phyloP scores from a whole-genome alignment of 73 alveolate species.

The Paramecium bursaria region DNA sequence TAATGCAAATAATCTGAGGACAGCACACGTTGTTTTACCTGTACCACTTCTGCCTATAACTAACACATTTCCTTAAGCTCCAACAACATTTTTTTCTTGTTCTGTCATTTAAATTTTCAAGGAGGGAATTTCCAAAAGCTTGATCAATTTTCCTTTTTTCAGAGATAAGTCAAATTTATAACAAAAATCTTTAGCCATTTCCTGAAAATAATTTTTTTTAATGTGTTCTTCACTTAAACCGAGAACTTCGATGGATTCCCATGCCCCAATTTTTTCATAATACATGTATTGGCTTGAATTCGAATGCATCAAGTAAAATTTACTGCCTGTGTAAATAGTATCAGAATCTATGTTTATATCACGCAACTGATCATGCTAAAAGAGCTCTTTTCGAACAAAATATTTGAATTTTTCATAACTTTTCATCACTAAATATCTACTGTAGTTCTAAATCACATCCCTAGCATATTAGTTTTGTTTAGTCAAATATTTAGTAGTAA shows the following conservation, averaged over 20 bases:
- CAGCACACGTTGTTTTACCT: conserved; percentile 89
- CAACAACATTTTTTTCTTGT: conserved; percentile 77
- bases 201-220: conserved; percentile 53
- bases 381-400: conserved; percentile 68
- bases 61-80: conserved; percentile 76
- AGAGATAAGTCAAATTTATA: conserved; percentile 75
- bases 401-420: conserved; percentile 68
- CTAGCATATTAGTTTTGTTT: not conserved
- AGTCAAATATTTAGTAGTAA: conserved; percentile 13
- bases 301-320: conserved; percentile 59
- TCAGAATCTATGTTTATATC: conserved; percentile 49
- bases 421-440: conserved; percentile 69
- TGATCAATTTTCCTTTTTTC: not conserved
- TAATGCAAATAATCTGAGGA: conserved; percentile 79
- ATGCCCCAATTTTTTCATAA: conserved; percentile 51
- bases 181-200: conserved; percentile 46
- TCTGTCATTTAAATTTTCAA: conserved; percentile 73
- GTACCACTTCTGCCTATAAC: conserved; percentile 93
- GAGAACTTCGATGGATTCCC: conserved; percentile 51
- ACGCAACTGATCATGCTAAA: conserved; percentile 76
- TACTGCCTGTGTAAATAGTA: conserved; percentile 70
- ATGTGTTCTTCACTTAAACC: conserved; percentile 42
- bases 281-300: conserved; percentile 61
- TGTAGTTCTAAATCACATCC: conserved; percentile 22
- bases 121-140: conserved; percentile 58